A percentile compares a stretch with the other conserved stretches of the same genome.
Conservation (phyloP, 108 stramenopile species). For the Fragilaria crotonensis region DNA sequence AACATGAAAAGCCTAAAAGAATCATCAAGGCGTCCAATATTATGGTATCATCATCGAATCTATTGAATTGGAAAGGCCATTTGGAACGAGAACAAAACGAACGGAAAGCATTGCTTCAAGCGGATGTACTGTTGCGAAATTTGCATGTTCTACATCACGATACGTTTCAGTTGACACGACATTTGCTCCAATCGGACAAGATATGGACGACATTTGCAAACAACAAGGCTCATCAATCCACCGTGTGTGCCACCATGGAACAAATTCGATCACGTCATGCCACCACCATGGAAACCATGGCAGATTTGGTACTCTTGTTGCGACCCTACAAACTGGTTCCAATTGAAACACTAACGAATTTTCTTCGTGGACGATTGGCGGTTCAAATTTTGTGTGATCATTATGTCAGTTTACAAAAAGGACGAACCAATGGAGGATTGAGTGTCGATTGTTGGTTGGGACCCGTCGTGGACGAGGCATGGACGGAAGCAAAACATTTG, state of each 20-base stretch:
- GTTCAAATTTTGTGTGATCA: conserved; percentile 68
- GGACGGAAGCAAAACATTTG: conserved; percentile 55
- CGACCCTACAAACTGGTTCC: neutral
- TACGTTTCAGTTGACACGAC: conserved; percentile 15
- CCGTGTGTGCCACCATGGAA: conserved; percentile 28
- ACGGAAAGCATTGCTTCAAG: too few relatives aligned
- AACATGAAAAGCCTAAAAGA: too few relatives aligned
- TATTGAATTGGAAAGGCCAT: too few relatives aligned
- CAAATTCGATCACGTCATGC: conserved; percentile 68
- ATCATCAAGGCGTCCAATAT: too few relatives aligned
- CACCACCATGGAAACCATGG: conserved; percentile 53
- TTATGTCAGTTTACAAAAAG: conserved; percentile 33
- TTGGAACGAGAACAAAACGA: too few relatives aligned
- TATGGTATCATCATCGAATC: too few relatives aligned
- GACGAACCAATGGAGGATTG: conserved; percentile 40
- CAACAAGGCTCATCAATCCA: conserved; percentile 19
- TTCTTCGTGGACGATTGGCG: conserved; percentile 41
- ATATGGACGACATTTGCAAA: too few relatives aligned
- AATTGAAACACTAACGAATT: conserved; percentile 15
- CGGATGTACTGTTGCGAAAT: too few relatives aligned
- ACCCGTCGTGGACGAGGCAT: conserved; percentile 48
- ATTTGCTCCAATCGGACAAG: too few relatives aligned
- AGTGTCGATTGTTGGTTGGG: conserved; percentile 26
- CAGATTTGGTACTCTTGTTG: conserved; percentile 51
- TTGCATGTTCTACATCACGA: conserved; percentile 8